These are phyloP conservation scores for Mesotaenium endlicherianum DNA, from an alignment of 139 green algal genomes.

Conservation along the genomic window DNA sequence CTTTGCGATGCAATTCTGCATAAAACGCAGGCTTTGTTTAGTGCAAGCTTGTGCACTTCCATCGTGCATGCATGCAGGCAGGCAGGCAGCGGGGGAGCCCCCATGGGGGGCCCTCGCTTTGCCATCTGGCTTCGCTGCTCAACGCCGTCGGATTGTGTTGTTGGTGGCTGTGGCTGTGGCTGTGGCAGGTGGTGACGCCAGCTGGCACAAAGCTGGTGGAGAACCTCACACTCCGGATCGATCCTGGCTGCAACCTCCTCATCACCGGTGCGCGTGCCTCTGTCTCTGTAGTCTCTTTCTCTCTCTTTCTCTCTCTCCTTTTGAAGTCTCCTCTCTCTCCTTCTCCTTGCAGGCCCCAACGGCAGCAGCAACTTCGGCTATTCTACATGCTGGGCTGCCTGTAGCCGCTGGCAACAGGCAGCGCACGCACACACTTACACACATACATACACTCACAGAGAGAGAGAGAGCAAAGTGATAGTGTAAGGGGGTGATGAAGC, in stretches of 20 bases:
- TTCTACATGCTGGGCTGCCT: conserved; percentile 52
- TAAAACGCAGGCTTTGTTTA: too few relatives aligned
- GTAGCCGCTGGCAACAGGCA: conserved; percentile 43
- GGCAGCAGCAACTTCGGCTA: conserved; percentile 57
- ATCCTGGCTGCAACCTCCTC: conserved; percentile 72
- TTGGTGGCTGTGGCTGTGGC: background rate
- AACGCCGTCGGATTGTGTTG: too few relatives aligned
- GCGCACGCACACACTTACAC: too few relatives aligned
- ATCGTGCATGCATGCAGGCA: too few relatives aligned
- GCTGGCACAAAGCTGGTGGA: conserved; percentile 60
- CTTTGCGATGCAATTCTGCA: too few relatives aligned
- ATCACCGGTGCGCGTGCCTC: conserved; percentile 56
- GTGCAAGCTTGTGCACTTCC: too few relatives aligned
- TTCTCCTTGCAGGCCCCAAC: conserved; percentile 57
- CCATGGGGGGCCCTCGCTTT: too few relatives aligned
- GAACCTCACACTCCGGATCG: conserved; percentile 61
- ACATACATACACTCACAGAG: too few relatives aligned
- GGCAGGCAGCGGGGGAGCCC: too few relatives aligned
- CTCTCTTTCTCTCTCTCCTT: background rate
- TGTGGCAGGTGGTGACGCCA: conserved; percentile 63
- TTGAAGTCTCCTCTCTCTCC: background rate
- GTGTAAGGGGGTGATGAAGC: too few relatives aligned
- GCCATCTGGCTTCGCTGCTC: too few relatives aligned
- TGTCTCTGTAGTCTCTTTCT: background rate
- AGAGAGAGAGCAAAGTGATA: too few relatives aligned